Evolutionary conservation across 768 basidiomycete genomes (phyloP).

Genomic region (Boletus speciosus): DNA sequence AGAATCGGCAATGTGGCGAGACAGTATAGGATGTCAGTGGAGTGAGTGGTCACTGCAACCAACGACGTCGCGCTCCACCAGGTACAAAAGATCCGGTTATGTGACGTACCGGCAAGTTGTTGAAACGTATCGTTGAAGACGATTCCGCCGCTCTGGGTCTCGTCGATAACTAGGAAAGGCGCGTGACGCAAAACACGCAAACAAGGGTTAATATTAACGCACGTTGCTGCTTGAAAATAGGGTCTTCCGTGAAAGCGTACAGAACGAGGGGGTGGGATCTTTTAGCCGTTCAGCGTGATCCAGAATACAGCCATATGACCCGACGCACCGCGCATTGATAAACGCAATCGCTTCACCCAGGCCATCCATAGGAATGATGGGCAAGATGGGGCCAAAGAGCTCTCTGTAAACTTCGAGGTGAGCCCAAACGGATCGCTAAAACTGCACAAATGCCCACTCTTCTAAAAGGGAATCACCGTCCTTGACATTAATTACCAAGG

Average conservation of each 20-base stretch:
- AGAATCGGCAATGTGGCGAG: neutral
- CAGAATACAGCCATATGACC: neutral
- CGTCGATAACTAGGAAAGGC: constrained; percentile 42
- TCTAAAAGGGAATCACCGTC: constrained; percentile 57
- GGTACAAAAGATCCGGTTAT: neutral
- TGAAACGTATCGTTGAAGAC: constrained; percentile 60
- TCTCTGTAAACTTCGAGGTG: constrained; percentile 43
- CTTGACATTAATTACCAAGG: constrained; percentile 53
- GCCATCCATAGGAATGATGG: constrained; percentile 55
- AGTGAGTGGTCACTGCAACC: constrained; percentile 5
- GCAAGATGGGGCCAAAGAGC: constrained; percentile 69
- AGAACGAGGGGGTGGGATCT: constrained; percentile 60
- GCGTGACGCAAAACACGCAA: neutral
- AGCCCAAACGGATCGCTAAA: neutral
- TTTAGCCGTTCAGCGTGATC: constrained; percentile 22
- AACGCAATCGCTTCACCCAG: constrained; percentile 55
- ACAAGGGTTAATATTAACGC: constrained; percentile 6
- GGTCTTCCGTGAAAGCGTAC: constrained; percentile 59
- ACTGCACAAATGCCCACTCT: constrained; percentile 38
- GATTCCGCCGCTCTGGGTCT: constrained; percentile 55
- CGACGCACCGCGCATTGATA: constrained; percentile 47
- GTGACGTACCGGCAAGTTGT: constrained; percentile 44
- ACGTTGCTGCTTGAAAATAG: constrained; percentile 39
- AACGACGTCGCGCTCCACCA: constrained; percentile 11
- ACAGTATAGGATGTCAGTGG: neutral